Conservation (phyloP, 75 land plant species). For the Pinus tabuliformis region DNA sequence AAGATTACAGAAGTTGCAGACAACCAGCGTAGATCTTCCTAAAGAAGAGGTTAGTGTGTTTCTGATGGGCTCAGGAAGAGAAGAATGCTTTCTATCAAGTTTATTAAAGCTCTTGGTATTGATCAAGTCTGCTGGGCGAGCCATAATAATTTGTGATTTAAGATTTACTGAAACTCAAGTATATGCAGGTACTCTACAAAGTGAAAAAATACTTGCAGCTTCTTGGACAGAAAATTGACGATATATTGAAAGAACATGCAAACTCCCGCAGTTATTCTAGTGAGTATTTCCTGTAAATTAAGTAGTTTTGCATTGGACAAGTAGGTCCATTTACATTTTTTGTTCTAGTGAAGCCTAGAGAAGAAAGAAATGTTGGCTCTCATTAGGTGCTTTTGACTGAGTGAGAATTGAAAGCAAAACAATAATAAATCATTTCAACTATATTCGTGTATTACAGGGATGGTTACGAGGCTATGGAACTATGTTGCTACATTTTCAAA, state of each 20-base stretch:
- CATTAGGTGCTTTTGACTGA: too few species aligned
- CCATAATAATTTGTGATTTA: too few species aligned
- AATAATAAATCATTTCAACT: constrained; percentile 1
- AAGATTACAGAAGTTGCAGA: constrained; percentile 78
- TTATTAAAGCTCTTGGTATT: too few species aligned
- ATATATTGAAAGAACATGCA: constrained; percentile 67
- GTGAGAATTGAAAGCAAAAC: not conserved
- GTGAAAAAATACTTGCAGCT: constrained; percentile 85
- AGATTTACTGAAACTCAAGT: not conserved
- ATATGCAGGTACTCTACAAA: constrained; percentile 77
- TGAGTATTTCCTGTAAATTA: constrained; percentile 29
- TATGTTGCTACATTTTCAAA: constrained; percentile 94
- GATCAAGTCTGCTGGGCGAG: too few species aligned
- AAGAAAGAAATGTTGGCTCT: too few species aligned
- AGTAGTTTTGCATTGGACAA: too few species aligned
- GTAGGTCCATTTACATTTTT: too few species aligned
- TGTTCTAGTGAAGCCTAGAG: too few species aligned
- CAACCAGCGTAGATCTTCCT: constrained; percentile 77
- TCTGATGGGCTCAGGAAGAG: too few species aligned
- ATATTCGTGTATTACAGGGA: constrained; percentile 48
- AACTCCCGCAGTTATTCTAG: constrained; percentile 65
- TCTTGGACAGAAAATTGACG: constrained; percentile 84
- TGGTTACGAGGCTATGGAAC: constrained; percentile 90
- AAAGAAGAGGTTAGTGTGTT: constrained; percentile 75
- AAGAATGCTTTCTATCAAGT: too few species aligned